Base-by-base conservation (phyloP, 163 green algal genomes). In the Chlamydomonas reinhardtii region DNA sequence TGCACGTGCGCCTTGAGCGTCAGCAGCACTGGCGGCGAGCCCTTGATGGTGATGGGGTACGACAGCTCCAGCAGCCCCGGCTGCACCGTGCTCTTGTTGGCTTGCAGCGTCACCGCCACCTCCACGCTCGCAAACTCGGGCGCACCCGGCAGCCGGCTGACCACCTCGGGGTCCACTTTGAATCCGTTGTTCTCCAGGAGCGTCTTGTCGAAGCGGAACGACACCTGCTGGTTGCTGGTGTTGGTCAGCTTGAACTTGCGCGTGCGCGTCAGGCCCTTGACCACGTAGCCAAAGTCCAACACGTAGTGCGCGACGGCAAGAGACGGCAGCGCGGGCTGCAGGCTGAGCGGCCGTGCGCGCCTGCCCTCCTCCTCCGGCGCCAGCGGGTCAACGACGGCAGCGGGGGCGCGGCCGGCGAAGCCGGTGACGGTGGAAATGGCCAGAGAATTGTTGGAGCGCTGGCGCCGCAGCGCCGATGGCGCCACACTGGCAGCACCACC, bases 201-300 rank as follows among this genome's bases (percentile, higher is more conserved):
- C 25, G 84, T 78, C 64, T 94, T 94, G 82, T 98, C 93, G n/a
- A 95, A 85, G 35, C 77, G 70, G 73, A 96, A 94, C 0, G 84
- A 84, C 15, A 96, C 87, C 85, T 89, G 77, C 86, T 95, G 89
- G 35, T 74, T 72, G 85, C 88, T 89, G 56, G 90, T 91, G 90
- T 98, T 98, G 62, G 90, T 91, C 56, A 97, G 73, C 64, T 91
- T 91, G 87, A 98, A 95, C 56, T 92, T 95, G 69, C 91, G 90
- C 34, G 56, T 89, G 31, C 59, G 73, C 52, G 89, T 90, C 17
- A 88, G 90, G 69, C 94, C 94, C 87, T 95, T 97, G 74, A 93
- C 88, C 11, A 97, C 91, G 83, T 90, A 90, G 29, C 94, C 94
- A 93, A 97, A 97, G 91, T 98, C 94, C 65, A 96, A 71, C 65